These are phyloP conservation scores for Aspergillus spinulosporus DNA, from an alignment of 2,329 filamentous ascomycete species.

Conservation along the genomic window DNA sequence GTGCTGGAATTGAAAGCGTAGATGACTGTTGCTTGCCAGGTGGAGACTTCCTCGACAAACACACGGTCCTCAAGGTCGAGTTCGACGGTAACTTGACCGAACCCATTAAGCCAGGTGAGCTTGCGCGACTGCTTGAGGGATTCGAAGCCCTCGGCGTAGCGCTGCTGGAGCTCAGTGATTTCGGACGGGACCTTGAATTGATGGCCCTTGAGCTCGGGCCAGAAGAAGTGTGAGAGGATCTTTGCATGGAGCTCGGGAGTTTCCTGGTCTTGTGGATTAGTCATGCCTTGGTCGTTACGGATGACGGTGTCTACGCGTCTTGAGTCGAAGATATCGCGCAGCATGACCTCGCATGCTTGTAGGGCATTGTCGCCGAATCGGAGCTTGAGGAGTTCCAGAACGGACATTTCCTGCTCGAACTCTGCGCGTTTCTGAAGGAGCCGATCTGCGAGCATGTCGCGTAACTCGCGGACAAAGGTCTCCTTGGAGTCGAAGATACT, in stretches of 20 bases:
- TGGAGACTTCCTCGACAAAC: conserved; percentile 68
- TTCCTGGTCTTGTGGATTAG: conserved; percentile 21
- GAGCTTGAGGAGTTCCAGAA: conserved; percentile 82
- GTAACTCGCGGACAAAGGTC: conserved; percentile 90
- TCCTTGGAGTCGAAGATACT: conserved; percentile 86
- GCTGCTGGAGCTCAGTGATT: conserved; percentile 60
- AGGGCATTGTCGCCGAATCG: conserved; percentile 82
- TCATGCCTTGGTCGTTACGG: conserved; percentile 52
- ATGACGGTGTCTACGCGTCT: conserved; percentile 69
- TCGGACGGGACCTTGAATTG: conserved; percentile 48
- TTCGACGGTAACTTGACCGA: conserved; percentile 77
- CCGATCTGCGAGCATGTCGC: conserved; percentile 82
- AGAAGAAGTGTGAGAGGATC: conserved; percentile 89
- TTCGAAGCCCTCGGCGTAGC: conserved; percentile 75
- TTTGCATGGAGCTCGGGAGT: conserved; percentile 67
- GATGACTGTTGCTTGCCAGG: conserved; percentile 86
- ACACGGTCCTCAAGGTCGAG: conserved; percentile 80
- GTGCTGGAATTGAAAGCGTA: conserved; percentile 67
- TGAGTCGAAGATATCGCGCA: conserved; percentile 87
- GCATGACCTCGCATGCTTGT: conserved; percentile 96
- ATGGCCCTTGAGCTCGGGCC: conserved; percentile 72
- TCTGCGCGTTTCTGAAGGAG: conserved; percentile 65
- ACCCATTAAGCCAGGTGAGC: conserved; percentile 80
- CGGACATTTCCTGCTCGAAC: conserved; percentile 77
- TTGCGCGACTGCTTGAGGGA: conserved; percentile 79